Conservation (phyloP, 306 rosid species). For the Erythrophleum fordii region DNA sequence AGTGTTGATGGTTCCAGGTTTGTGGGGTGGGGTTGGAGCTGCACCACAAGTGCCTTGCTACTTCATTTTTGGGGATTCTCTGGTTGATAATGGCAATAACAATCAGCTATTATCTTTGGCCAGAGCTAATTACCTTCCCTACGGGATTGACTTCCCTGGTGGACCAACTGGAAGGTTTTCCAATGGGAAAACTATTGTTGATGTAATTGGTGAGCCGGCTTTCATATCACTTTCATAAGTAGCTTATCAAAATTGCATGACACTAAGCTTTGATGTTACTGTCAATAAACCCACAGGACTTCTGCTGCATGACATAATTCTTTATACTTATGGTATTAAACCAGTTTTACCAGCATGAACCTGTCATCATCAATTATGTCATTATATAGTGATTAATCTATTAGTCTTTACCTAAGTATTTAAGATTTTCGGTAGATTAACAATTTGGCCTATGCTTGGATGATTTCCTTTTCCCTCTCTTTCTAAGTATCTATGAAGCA, state of each 20-base stretch:
- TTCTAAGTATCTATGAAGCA: not conserved
- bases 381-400: not conserved
- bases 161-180: slow-evolving; percentile 69
- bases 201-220: slow-evolving; percentile 58
- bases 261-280: not conserved
- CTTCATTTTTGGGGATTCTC: slow-evolving; percentile 73
- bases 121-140: slow-evolving; percentile 60
- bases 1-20: slow-evolving; percentile 40
- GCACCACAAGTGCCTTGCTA: slow-evolving; percentile 63
- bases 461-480: not conserved
- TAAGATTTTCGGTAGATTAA: not conserved
- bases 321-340: not conserved
- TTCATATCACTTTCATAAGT: not conserved
- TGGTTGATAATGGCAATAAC: slow-evolving; percentile 71
- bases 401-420: not conserved
- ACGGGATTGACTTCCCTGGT: slow-evolving; percentile 67
- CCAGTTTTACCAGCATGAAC: slow-evolving; percentile 34
- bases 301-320: not conserved
- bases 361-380: slow-evolving; percentile 10
- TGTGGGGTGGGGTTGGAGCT: slow-evolving; percentile 49
- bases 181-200: slow-evolving; percentile 63
- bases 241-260: slow-evolving; percentile 19
- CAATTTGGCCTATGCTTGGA: not conserved
- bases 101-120: slow-evolving; percentile 53
- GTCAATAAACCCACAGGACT: not conserved